These are phyloP conservation scores for Saturnispora besseyi DNA, from an alignment of 805 yeast species.

Conservation along the genomic window DNA sequence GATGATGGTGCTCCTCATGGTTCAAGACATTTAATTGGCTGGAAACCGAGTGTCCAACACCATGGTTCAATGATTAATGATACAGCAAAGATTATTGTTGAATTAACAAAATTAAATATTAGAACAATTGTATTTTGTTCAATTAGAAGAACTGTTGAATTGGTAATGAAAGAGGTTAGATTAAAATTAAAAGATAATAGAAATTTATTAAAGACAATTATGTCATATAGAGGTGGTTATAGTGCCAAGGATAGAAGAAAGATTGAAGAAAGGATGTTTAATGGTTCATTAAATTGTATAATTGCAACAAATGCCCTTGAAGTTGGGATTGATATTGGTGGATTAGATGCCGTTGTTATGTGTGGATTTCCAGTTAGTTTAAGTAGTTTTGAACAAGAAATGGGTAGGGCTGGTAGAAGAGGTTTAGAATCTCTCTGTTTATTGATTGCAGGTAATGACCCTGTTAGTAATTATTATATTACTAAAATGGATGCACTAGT, in stretches of 20 bases:
- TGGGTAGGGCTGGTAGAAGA: conserved; percentile 95
- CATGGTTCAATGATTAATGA: conserved; percentile 58
- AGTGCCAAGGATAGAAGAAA: conserved; percentile 75
- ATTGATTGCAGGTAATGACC: conserved; percentile 72
- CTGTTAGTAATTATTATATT: conserved; percentile 80
- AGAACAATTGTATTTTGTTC: conserved; percentile 88
- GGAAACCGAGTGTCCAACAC: conserved; percentile 78
- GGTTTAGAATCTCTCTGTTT: conserved; percentile 76
- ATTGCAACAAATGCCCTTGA: conserved; percentile 94
- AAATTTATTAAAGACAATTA: conserved; percentile 51
- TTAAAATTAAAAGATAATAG: conserved; percentile 38
- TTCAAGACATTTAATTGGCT: conserved; percentile 60
- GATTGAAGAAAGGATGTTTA: conserved; percentile 86
- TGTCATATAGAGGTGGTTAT: conserved; percentile 95
- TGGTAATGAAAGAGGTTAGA: conserved; percentile 76
- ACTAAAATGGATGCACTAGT: conserved; percentile 54
- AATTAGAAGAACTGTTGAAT: conserved; percentile 77
- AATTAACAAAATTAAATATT: conserved; percentile 52
- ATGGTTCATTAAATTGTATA: conserved; percentile 75
- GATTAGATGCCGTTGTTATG: conserved; percentile 80
- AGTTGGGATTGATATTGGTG: conserved; percentile 91
- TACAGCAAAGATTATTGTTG: conserved; percentile 64
- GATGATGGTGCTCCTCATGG: conserved; percentile 87
- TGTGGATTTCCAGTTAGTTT: conserved; percentile 90
- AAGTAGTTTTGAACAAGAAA: conserved; percentile 86